Evolutionary conservation across 306 rosid genomes (phyloP).

Genomic region (Rosa chinensis): DNA sequence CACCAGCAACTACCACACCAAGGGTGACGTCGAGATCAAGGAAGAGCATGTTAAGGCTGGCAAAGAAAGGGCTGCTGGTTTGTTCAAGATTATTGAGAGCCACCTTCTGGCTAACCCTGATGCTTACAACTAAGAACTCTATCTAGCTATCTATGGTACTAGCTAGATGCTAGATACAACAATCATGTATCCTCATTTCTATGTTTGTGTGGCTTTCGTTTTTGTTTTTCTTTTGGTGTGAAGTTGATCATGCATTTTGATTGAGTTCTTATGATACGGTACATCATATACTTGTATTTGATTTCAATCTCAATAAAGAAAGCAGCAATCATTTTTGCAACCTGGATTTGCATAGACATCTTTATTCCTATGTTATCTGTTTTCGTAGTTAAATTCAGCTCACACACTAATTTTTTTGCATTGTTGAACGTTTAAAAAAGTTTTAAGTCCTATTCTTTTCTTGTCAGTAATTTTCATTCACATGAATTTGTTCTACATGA

Average conservation of each 20-base stretch:
- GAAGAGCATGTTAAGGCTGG: conserved; percentile 17
- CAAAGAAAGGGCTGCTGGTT: not conserved
- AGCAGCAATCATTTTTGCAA: not conserved
- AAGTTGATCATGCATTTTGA: not conserved
- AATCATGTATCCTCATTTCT: not conserved
- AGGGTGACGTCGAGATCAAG: conserved; percentile 24
- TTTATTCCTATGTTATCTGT: no score
- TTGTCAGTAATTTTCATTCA: no score
- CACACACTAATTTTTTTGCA: no score
- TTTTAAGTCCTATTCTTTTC: no score
- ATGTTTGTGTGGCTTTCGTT: not conserved
- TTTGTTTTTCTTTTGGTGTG: not conserved
- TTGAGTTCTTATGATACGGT: not conserved
- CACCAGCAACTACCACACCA: conserved; percentile 27
- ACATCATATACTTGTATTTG: not conserved
- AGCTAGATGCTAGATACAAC: not conserved
- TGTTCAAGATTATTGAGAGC: conserved; percentile 28
- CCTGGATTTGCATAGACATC: not conserved
- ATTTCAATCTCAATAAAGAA: not conserved
- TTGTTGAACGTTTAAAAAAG: no score
- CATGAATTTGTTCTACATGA: no score
- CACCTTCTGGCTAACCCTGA: not conserved
- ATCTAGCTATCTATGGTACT: not conserved
- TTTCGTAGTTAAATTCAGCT: no score
- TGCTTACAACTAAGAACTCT: not conserved